Evolutionary conservation across 306 rosid genomes (phyloP).

Genomic region (Cicer arietinum): DNA sequence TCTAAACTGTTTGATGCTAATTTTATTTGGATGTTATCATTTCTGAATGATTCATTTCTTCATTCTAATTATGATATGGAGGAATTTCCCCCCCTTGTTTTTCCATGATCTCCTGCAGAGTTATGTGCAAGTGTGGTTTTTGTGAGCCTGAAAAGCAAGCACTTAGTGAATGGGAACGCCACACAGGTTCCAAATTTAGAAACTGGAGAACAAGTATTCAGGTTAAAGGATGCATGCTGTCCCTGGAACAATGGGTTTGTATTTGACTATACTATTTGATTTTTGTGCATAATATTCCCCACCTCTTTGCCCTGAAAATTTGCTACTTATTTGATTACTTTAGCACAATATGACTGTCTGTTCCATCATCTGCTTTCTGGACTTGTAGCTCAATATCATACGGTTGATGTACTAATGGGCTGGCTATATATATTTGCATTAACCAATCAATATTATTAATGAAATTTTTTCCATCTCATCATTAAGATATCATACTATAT

Average conservation of each 20-base stretch:
- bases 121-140: constrained; percentile 77
- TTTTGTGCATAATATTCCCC: constrained; percentile 35
- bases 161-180: constrained; percentile 83
- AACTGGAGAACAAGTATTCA: constrained; percentile 84
- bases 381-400: background rate
- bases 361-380: background rate
- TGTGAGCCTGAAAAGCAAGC: constrained; percentile 78
- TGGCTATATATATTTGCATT: constrained; percentile 3
- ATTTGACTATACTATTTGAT: constrained; percentile 25
- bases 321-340: constrained; percentile 27
- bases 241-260: constrained; percentile 88
- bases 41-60: constrained; percentile 28
- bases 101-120: constrained; percentile 59
- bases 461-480: constrained; percentile 7
- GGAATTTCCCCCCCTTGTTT: background rate
- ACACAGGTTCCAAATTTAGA: constrained; percentile 79
- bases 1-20: constrained; percentile 27
- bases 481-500: constrained; percentile 13
- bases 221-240: constrained; percentile 76
- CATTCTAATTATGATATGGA: constrained; percentile 17
- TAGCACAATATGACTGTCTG: constrained; percentile 22
- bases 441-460: constrained; percentile 25
- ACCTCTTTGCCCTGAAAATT: constrained; percentile 13
- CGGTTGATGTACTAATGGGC: constrained; percentile 5
- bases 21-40: constrained; percentile 11